Conservation (phyloP, 2,329 filamentous ascomycete species). For the Blastomyces parvus region DNA sequence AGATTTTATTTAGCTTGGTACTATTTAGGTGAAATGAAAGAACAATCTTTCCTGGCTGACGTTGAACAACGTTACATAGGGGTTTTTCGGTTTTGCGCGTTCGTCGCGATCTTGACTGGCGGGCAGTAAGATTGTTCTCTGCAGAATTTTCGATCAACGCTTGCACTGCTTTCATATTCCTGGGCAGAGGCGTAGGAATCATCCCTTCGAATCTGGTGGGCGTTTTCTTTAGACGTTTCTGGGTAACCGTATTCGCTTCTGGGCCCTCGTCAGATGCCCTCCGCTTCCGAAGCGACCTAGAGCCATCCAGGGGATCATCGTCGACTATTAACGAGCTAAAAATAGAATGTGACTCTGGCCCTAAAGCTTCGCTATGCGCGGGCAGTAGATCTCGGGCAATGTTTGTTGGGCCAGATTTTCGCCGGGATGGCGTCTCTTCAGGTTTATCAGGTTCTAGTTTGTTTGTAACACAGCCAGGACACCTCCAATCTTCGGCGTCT, state of each 20-base stretch:
- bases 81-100: conserved; percentile 37
- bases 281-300: conserved; percentile 70
- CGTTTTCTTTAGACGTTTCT: conserved; percentile 37
- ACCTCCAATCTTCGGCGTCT: conserved; percentile 55
- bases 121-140: conserved; percentile 30
- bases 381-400: conserved; percentile 64
- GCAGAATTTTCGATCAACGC: conserved; percentile 44
- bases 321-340: conserved; percentile 64
- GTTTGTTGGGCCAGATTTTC: conserved; percentile 54
- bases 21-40: conserved; percentile 52
- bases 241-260: conserved; percentile 43
- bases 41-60: conserved; percentile 41
- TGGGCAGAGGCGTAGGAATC: conserved; percentile 8
- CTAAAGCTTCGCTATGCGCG: conserved; percentile 53
- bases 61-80: conserved; percentile 33
- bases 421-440: conserved; percentile 23
- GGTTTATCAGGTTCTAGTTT: conserved; percentile 27
- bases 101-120: conserved; percentile 49
- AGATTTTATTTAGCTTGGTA: conserved; percentile 50
- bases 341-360: conserved; percentile 64
- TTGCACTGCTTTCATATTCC: conserved; percentile 5
- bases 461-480: conserved; percentile 45
- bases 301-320: conserved; percentile 64
- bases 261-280: conserved; percentile 63
- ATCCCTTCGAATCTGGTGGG: conserved; percentile 20